Base-by-base conservation (phyloP, 2,329 filamentous ascomycete species). In the Beauveria brongniartii region DNA sequence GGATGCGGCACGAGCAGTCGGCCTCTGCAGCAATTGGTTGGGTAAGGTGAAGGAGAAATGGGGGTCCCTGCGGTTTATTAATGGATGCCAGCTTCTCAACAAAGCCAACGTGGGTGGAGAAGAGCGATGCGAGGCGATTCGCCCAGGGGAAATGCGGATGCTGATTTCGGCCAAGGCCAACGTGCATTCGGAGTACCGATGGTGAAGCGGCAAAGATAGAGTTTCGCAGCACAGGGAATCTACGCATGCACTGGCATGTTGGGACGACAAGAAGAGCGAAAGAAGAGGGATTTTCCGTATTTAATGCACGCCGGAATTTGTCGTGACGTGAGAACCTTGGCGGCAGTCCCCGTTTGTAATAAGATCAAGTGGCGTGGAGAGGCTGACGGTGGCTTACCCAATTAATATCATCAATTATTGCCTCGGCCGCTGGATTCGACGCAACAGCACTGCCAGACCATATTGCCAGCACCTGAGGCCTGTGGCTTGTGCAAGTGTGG, bases 21-120 rank as follows among this genome's bases (percentile, higher is more conserved):
- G 46, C 37, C 20, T n/a, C 26, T 4, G 24, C 47, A 47, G 26
- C 59, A 56, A 61, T 61, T 61, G 59, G 59, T 61, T 61, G 59
- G 22, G 59, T 50, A n/a, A 46, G 18, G 52, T 46, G 8, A 51
- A 20, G 34, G 50, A 61, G 40, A 61, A 44, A 43, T 37, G 44
- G 55, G 59, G 59, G 44, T 43, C 58, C 46, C 24, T 61, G 51
- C 10, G 41, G 41, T 34, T 20, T 24, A 41, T 6, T 37, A 26
- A 40, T 22, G 41, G 28, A 26, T n/a, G 58, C 40, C n/a, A 14
- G 16, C 28, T 44, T 47, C 59, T 57, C 59, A 61, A 61, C 59
- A 61, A 61, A 61, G 59, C 12, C 9, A 22, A 16, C 26, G 41
- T 48, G 41, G 26, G 47, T 52, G 47, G 48, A 53, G 46, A 43